Evolutionary conservation across 2,329 filamentous ascomycete genomes (phyloP).

Genomic region (Beauveria sp.): DNA sequence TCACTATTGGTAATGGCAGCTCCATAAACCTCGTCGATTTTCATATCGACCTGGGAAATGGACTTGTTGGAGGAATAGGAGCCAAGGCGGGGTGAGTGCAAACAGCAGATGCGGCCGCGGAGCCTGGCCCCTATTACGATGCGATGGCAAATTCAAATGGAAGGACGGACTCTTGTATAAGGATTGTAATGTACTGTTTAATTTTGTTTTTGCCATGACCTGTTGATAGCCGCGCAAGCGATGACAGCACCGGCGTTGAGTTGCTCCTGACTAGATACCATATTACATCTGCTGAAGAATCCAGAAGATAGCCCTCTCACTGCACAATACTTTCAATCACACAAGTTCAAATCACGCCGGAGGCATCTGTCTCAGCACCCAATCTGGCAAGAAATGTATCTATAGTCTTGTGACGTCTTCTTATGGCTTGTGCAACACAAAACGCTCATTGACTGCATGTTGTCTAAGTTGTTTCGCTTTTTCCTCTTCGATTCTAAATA

Average conservation of each 20-base stretch:
- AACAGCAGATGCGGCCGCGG: not conserved
- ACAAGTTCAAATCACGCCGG: no score
- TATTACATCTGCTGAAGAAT: not conserved
- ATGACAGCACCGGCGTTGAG: conserved; percentile 7
- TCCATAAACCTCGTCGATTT: conserved; percentile 44
- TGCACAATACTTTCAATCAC: not conserved
- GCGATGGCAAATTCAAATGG: not conserved
- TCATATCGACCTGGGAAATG: conserved; percentile 30
- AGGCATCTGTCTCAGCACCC: no score
- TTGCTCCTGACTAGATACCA: conserved; percentile 6
- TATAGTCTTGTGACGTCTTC: not conserved
- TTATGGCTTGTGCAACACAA: not conserved
- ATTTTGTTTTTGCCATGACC: conserved; percentile 5
- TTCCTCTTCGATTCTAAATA: not conserved
- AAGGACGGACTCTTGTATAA: conserved; percentile 10
- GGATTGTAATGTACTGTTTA: conserved; percentile 6
- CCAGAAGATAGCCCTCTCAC: not conserved
- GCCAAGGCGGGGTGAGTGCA: not conserved
- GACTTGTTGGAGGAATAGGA: conserved; percentile 5
- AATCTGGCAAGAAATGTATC: no score
- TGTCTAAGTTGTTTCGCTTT: not conserved
- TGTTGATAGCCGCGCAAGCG: conserved; percentile 1
- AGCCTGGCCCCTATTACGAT: not conserved
- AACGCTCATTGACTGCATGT: not conserved
- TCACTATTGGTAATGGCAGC: conserved; percentile 36